Conservation (phyloP, 176 grass and related monocot genomes). For the Thinopyrum elongatum region DNA sequence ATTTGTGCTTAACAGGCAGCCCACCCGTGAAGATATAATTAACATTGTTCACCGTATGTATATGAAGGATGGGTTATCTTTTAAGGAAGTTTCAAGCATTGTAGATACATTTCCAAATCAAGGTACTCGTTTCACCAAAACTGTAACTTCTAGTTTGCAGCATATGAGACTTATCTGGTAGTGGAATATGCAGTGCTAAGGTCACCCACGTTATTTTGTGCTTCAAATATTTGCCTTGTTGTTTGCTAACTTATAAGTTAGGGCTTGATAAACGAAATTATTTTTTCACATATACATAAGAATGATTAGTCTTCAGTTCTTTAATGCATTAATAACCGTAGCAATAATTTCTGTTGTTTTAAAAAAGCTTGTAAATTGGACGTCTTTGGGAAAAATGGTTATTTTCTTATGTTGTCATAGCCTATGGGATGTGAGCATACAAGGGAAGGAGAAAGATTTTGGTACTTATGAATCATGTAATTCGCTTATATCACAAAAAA, state of each 20-base stretch:
- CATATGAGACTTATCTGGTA: background rate
- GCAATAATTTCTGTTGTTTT: background rate
- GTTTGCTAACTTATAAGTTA: background rate
- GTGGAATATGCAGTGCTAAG: background rate
- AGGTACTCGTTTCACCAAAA: conserved; percentile 44
- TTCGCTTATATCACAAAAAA: background rate
- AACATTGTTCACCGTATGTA: conserved; percentile 93
- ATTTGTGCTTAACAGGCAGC: conserved; percentile 66
- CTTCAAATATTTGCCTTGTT: background rate
- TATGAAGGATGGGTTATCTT: conserved; percentile 72
- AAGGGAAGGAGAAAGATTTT: background rate
- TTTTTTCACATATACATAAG: background rate
- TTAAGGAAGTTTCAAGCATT: conserved; percentile 62
- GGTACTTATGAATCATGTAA: background rate
- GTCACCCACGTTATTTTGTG: background rate
- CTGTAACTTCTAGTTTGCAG: background rate
- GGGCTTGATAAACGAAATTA: background rate
- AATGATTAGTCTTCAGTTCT: background rate
- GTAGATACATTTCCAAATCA: conserved; percentile 89
- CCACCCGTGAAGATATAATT: conserved; percentile 79
- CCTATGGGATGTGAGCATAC: background rate
- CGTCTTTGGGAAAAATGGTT: background rate
- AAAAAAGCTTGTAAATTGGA: background rate
- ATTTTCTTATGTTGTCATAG: background rate
- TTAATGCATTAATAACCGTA: background rate